Conservation (phyloP, 2,329 filamentous ascomycete species). For the Alternaria brassicae region DNA sequence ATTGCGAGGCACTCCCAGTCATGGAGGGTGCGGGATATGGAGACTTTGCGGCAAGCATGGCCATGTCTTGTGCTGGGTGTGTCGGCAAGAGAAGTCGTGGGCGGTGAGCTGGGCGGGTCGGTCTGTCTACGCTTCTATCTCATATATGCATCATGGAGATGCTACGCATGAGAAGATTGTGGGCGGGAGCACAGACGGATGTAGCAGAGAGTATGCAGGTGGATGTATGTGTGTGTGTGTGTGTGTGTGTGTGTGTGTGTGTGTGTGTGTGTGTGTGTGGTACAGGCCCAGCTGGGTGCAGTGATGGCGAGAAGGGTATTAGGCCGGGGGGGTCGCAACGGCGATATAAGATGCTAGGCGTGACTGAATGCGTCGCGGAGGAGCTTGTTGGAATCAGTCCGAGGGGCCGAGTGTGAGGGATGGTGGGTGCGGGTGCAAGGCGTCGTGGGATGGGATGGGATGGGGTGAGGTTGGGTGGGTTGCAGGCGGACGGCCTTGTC, state of each 20-base stretch:
- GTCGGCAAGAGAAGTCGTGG: slow-evolving; percentile 1
- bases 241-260: slow-evolving; percentile 11
- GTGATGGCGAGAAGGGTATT: slow-evolving; percentile 14
- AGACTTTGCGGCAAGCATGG: slow-evolving; percentile 79
- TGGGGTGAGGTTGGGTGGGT: slow-evolving; percentile 6
- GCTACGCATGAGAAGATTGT: slow-evolving; percentile 3
- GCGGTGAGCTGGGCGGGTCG: slow-evolving; percentile 6
- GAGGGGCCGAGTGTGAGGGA: not conserved
- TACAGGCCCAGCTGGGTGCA: slow-evolving; percentile 17
- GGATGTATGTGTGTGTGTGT: slow-evolving; percentile 9
- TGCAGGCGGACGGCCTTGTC: slow-evolving; percentile 10
- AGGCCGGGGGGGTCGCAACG: slow-evolving; percentile 8
- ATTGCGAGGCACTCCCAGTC: slow-evolving; percentile 39
- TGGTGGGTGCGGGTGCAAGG: slow-evolving; percentile 7
- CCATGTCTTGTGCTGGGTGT: slow-evolving; percentile 59
- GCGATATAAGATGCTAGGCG: slow-evolving; percentile 1
- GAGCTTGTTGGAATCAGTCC: not conserved
- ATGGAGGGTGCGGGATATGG: slow-evolving; percentile 67
- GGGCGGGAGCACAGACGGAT: not conserved
- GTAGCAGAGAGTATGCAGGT: slow-evolving; percentile 10
- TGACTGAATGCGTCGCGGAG: not conserved
- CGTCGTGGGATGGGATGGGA: slow-evolving; percentile 11
- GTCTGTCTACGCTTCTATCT: slow-evolving; percentile 12
- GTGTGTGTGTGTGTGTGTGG: slow-evolving; percentile 16
- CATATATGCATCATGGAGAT: slow-evolving; percentile 27